Base-by-base conservation (phyloP, 163 green algal species). In the Trebouxia gelatinosa region DNA sequence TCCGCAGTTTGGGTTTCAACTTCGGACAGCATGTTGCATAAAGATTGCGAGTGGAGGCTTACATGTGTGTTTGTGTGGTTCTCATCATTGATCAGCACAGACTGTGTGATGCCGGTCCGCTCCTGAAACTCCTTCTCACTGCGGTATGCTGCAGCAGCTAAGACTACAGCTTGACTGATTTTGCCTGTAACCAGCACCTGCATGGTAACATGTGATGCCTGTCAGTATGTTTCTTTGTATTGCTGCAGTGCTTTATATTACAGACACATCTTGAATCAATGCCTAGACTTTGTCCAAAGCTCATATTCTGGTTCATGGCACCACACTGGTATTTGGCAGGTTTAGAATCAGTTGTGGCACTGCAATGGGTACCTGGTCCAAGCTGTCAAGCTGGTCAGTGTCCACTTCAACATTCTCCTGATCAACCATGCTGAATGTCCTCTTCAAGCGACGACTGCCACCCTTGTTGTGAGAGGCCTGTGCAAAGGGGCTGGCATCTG, bases 171-270 rank as follows among this genome's bases (percentile, higher is more conserved):
- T 29, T 72, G 54, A 37, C 66, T 78, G 40, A 82, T 74, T 39
- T 82, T 82, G 68, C 78, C 78, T 46, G 61, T 67, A 2, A 72
- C 34, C 68, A 82, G 32, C 6, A 82, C 58, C 78, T 82, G 78
- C 75, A 80, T 54, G 9, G 43, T 13, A 54, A 13, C 43, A 54
- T 23, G 43, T 54, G 43, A 23, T n/a, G n/a, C n/a, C n/a, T n/a
- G n/a, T n/a, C n/a, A n/a, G n/a, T n/a, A n/a, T n/a, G n/a, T n/a
- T n/a, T n/a, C n/a, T n/a, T n/a, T n/a, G n/a, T n/a, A n/a, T n/a
- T n/a, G n/a, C n/a, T n/a, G n/a, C n/a, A n/a, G n/a, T n/a, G n/a
- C n/a, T n/a, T n/a, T n/a, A n/a, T n/a, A n/a, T n/a, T n/a, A n/a
- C n/a, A n/a, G n/a, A n/a, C n/a, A n/a, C n/a, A n/a, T n/a, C n/a